Base-by-base conservation (phyloP, 495 filamentous ascomycete genomes). In the Lasiosphaeriaceae sp. region DNA sequence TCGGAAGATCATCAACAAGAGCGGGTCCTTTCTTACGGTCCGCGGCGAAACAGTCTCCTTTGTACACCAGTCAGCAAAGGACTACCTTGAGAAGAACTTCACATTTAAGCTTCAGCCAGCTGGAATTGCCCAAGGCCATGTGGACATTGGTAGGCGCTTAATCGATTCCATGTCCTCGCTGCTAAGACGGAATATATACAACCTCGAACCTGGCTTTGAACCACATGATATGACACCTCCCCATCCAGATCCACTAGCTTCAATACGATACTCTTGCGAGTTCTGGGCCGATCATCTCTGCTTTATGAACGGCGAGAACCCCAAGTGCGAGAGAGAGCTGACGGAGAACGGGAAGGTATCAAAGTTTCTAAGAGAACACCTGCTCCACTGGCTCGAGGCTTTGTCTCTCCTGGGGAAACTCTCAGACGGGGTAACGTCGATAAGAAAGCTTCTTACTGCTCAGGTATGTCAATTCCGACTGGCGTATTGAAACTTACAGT, bases 21-120 rank as follows among this genome's bases (percentile, higher is more conserved):
- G 71, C 39, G 71, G 65, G 17, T 73, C 71, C 24, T 71, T 73
- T 50, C 55, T 73, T 2, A 65, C 56, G 0, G n/a, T 72, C 16
- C 63, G 65, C 9, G 53, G 69, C 12, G 17, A 59, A 9, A 61
- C 44, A 1, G 58, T 79, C 29, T 60, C 54, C 26, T 66, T 77
- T 14, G 58, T 79, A 11, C 72, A 79, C 59, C 73, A 76, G 58
- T 79, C 76, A 11, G 75, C 66, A 14, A 73, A 72, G 39, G 74
- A 78, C 31, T 77, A 64, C 55, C 54, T 78, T 1, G n/a, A 52
- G 14, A 26, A 48, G 16, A 21, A 46, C 11, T 45, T 24, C 14
- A 2, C 12, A 4, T 11, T 49, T 41, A 21, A 56, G 26, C 50
- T 72, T 31, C 64, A 65, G 47, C 62, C 63, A 20, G 23, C 34